Evolutionary conservation across 176 grass and related monocot genomes (phyloP), one percentile per base, ranked within the genome.

Genomic region (Leersia perrieri): DNA sequence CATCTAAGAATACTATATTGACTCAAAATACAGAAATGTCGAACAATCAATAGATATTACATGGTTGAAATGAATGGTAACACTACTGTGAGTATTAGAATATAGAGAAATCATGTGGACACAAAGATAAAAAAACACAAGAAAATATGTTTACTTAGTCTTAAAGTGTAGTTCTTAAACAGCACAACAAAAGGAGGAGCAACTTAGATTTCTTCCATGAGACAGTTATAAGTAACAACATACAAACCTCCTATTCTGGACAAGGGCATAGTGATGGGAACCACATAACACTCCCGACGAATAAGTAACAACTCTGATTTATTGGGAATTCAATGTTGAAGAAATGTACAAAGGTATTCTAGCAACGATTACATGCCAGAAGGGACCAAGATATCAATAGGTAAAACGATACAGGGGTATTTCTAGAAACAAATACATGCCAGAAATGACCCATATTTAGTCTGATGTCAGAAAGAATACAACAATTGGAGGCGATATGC

Each of bases 301-400:
- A 42, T 58, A 81, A 72, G 62, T 67, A 76, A 36, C 58, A 81
- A 64, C 51, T 85, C 31, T 22, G 58, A 66, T 82, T 89, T 86
- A 86, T 83, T 86, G 16, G 4, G 31, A 33, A 76, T 86, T 87
- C 35, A 83, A 82, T 74, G 53, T 39, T 66, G 30, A 55, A 78
- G 74, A 78, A 57, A 33, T 69, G 65, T 83, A 82, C 90, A 92
- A 61, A 36, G 64, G 63, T 79, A 86, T 82, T 85, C 60, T 44
- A 75, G 82, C 73, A 92, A 71, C 53, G 86, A 90, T 88, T 82
- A 86, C 76, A 88, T 78, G 70, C 82, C 82, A 79, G 78, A 86
- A 89, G 82, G 66, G 72, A 81, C 70, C 85, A 72, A 15, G 33
- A 44, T 81, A 51, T 33, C 22, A 32, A 86, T 60, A 31, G 51